Evolutionary conservation across 2,329 filamentous ascomycete species (phyloP), one percentile per base, ranked within the genome.

Genomic region (Cytospora chrysosperma): DNA sequence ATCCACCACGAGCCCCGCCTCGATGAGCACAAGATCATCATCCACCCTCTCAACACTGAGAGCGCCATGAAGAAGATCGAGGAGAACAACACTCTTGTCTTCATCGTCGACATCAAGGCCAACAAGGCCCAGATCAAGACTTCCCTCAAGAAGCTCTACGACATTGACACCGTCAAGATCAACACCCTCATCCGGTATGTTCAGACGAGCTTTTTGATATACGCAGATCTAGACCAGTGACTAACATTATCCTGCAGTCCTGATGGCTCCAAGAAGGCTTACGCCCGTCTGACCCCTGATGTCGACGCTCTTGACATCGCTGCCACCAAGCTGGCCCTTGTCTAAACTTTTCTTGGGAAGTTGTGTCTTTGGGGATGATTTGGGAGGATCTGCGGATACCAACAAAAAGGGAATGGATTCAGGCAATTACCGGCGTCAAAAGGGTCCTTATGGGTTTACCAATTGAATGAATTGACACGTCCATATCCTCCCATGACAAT

Each of bases 61-160:
- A 95, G 90, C 77, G 95, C 96, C 76, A 98, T 99, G 94, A 99
- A 99, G 92, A 77, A 97, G 91, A 97, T 99, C 74, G 95, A 99
- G 87, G 95, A 99, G 90, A 93, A 99, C 89, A 99, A 99, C 88
- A 99, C 95, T 72, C 88, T 99, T 59, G 92, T 96, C 78, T 97
- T 97, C 87, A 96, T 97, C 74, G 92, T 96, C 77, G 91, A 97
- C 73, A 84, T 94, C 81, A 96, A 96, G 90, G 89, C 94, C 81
- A 99, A 99, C 89, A 99, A 99, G 92, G 89, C 93, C 78, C 95
- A 99, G 86, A 99, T 99, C 85, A 97, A 97, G 88, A 85, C 88
- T 75, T 91, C 94, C 69, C 85, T 99, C 72, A 99, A 98, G 93
- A 97, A 95, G 89, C 90, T 98, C 72, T 99, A 99, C 82, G 95